A percentile compares a stretch with the other conserved stretches of the same genome.
phyloP scores from a whole-genome alignment of 208 protist genomes.

The Leishmania gerbilli region DNA sequence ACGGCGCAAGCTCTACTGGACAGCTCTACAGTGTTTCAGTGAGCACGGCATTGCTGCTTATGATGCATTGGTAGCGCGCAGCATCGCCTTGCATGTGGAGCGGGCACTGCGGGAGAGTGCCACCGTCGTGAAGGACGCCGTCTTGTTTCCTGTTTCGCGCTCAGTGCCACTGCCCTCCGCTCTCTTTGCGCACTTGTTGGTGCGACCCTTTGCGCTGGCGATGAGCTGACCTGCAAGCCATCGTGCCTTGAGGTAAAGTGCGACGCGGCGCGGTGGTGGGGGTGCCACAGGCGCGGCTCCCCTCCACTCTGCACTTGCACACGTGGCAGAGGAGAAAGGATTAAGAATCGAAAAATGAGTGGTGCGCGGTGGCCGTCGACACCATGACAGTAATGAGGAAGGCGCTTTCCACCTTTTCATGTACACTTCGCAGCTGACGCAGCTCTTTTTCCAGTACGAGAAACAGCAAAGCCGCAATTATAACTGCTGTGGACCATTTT shows the following conservation, averaged over 20 bases:
- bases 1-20: constrained; percentile 25
- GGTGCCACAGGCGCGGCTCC: not conserved
- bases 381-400: not conserved
- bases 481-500: not conserved
- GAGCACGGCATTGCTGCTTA: constrained; percentile 24
- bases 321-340: not conserved
- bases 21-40: constrained; percentile 30
- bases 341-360: not conserved
- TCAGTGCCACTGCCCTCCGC: constrained; percentile 31
- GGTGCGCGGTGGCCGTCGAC: not conserved
- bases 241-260: not conserved
- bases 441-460: not conserved
- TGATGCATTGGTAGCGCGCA: constrained; percentile 33
- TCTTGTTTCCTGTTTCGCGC: constrained; percentile 20
- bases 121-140: constrained; percentile 8
- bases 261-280: not conserved
- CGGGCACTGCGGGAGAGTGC: constrained; percentile 18
- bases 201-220: constrained; percentile 33
- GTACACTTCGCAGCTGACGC: not conserved
- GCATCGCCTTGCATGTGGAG: constrained; percentile 30
- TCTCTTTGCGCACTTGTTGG: constrained; percentile 33
- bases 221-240: not conserved
- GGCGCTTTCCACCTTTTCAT: not conserved
- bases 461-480: not conserved
- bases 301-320: not conserved